Base-by-base conservation (phyloP, 345 rosid genomes). In the Acer yangbiense region DNA sequence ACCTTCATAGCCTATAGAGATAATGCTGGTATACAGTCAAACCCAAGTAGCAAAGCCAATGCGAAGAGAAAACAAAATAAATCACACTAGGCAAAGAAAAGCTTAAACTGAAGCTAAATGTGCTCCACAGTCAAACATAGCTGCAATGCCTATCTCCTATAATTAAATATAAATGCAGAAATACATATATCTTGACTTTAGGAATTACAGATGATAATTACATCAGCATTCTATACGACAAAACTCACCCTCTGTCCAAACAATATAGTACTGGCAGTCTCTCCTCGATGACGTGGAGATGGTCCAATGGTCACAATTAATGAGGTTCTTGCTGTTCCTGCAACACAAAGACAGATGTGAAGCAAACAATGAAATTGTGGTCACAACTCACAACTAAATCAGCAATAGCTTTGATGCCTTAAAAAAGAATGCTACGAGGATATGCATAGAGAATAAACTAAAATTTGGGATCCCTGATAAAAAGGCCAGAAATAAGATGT, bases 1-100 rank as follows among this genome's bases (percentile, higher is more conserved):
- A 97, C 98, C 92, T 94, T 97, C 99, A 97, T 97, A 75, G 99
- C 98, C 99, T 94, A 74, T 69, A 78, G 62, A 74, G 65, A 78
- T 68, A 58, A 64, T 46, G 67, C 41, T 21, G 55, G n/a, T 17
- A 64, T 62, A 23, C 35, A 65, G 44, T 23, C 7, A 68, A 35
- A 48, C 35, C 46, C 54, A 21, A 9, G 62, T 39, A 60, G 43
- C 23, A 23, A 65, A 4, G 50, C 21, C 55, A 39, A 73, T n/a
- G 21, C 9, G 9, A 29, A 48, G 21, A 66, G 18, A 3, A 64
- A 50, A 20, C 62, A 17, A 23, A 44, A 9, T 3, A 7, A 75
- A 12, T 75, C 44, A 44, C 48, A 39, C 35, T 21, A 55, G 21
- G 57, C 23, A 25, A 73, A 17, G 29, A 58, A 46, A 69, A 43